Percentiles rank a stretch among this genome's conserved stretches.
These are phyloP conservation scores for Larix kaempferi DNA, from an alignment of 75 land plant genomes.

Conservation along the genomic window DNA sequence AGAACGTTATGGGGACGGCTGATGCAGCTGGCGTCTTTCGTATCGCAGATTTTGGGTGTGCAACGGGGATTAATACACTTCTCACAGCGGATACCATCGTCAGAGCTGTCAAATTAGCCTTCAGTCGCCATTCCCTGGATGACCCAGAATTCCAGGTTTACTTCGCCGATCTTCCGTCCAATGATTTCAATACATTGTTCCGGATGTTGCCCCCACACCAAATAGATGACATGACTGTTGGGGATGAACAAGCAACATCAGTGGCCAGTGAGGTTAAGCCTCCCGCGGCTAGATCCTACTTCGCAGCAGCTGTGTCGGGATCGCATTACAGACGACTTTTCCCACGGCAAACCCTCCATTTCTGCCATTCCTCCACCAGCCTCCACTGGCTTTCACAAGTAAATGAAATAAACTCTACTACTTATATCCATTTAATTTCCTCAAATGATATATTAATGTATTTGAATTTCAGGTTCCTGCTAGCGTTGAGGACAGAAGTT, in stretches of 20 bases:
- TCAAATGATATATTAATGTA: no score
- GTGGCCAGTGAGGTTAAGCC: not conserved
- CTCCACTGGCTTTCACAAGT: conserved; percentile 49
- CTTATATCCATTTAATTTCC: not conserved
- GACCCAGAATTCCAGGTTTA: conserved; percentile 37
- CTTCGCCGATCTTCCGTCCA: conserved; percentile 25
- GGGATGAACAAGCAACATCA: no score
- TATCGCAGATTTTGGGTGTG: conserved; percentile 50
- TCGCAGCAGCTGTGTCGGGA: conserved; percentile 28
- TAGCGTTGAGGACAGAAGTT: no score
- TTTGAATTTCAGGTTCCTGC: no score
- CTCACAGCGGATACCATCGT: conserved; percentile 18
- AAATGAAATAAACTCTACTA: no score
- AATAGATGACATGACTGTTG: no score
- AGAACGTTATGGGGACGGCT: not conserved
- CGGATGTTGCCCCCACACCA: no score
- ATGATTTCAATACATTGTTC: no score
- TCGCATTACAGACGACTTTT: conserved; percentile 37
- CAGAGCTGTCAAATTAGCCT: conserved; percentile 8
- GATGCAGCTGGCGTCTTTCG: not conserved
- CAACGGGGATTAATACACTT: conserved; percentile 38
- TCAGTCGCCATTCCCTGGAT: not conserved
- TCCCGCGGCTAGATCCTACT: conserved; percentile 13
- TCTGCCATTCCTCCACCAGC: conserved; percentile 21
- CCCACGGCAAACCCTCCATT: conserved; percentile 25